Base-by-base conservation (phyloP, 805 yeast genomes). In the Candida qinlingensis region DNA sequence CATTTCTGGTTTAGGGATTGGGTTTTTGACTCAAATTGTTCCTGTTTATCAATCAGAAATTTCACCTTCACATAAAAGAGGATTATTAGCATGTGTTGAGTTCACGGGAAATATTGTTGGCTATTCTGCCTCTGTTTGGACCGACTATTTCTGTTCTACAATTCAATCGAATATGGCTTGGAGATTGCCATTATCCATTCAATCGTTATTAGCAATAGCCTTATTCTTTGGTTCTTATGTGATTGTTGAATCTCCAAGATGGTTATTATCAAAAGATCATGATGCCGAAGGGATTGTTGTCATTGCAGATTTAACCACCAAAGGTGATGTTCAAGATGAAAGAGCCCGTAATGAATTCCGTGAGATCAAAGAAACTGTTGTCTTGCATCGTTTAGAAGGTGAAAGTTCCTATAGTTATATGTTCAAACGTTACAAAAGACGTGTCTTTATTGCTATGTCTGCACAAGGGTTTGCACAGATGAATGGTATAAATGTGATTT, bases 381-480 rank as follows among this genome's bases (percentile, higher is more conserved):
- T 89, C 38, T 63, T 87, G 33, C 85, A 86, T 48, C 74, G 96
- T 50, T 68, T 86, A 41, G 96, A 89, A 62, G 96, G 96, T 27
- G 90, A 86, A 58, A 68, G 77, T 39, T 79, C 87, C 6, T 88
- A 88, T 65, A 59, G 73, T 5, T 86, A 87, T 59, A 85, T 90
- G 79, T 85, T 90, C 72, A 71, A 78, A 43, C 72, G 85, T 51
- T 91, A 91, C 66, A 81, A 81, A 53, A 80, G 80, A 62, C 73
- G 97, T 44, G 81, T 91, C 26, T 73, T 89, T 35, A 86, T 91
- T 53, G 97, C 96, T 2, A 88, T 94, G 81, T 80, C 89, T 35
- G 85, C 96, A 3, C 96, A 87, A 63, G 80, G 88, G 71, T 89
- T 91, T 73, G 97, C 97, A 3, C 97, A 91, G 67, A 72, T 91